Conservation (phyloP, 2,329 filamentous ascomycete species). For the Talaromyces funiculosus region DNA sequence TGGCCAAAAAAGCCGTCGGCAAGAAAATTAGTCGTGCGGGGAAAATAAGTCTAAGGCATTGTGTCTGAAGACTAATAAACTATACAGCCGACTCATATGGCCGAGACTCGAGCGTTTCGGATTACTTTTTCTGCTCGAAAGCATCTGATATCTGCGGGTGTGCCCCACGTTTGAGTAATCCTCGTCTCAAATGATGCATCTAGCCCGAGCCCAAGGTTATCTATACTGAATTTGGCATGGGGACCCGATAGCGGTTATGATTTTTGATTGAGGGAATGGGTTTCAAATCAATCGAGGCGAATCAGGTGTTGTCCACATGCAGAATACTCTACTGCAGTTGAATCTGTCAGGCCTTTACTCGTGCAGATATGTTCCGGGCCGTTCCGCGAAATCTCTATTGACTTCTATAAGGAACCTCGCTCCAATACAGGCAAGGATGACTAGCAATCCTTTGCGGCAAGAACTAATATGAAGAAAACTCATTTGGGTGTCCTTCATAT, state of each 20-base stretch:
- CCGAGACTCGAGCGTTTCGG: background rate
- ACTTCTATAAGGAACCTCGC: no score
- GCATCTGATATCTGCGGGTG: background rate
- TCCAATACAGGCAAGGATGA: background rate
- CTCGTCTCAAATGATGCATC: background rate
- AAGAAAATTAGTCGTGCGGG: background rate
- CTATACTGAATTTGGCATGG: background rate
- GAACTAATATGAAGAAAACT: background rate
- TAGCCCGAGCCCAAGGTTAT: background rate
- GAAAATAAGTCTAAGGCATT: background rate
- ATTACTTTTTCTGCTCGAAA: background rate
- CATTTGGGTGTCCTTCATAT: background rate
- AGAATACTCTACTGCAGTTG: background rate
- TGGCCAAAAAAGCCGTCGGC: background rate
- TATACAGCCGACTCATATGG: background rate
- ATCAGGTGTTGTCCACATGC: background rate
- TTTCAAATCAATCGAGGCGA: background rate
- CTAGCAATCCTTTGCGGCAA: background rate
- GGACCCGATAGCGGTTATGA: background rate
- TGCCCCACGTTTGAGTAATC: background rate
- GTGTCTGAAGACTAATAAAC: background rate
- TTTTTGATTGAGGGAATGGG: background rate
- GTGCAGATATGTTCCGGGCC: background rate
- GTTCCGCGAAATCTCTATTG: background rate
- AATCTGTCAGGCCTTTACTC: background rate